Base-by-base conservation (phyloP, 2,329 filamentous ascomycete species). In the Alternaria tenuissima region DNA sequence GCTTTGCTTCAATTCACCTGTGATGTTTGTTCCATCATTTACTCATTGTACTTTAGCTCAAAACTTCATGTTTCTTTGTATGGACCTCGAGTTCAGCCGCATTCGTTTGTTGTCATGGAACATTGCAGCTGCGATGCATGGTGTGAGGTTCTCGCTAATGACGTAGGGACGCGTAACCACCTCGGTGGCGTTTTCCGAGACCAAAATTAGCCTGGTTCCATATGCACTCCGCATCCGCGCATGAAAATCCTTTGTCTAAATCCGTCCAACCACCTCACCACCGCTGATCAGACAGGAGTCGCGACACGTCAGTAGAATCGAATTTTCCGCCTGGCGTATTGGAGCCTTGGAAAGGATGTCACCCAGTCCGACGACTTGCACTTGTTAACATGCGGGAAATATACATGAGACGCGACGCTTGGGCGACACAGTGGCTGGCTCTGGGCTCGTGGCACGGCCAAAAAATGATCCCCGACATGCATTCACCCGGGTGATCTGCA, bases 121-220 rank as follows among this genome's bases (percentile, higher is more conserved):
- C 46, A 26, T n/a, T 7, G 32, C 46, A 38, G 46, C 46, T 38
- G 30, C 36, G 46, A 11, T 32, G 32, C 26, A 54, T 34, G 49
- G 20, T 32, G 55, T 47, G 49, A 54, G 26, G 48, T 54, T 39
- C 38, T 41, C 11, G 32, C 55, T 28, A 11, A 41, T 58, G 55
- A 58, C 55, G 55, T 58, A 54, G 24, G 20, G 49, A 42, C 55
- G 32, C 55, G 55, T 51, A 51, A 54, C 26, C 34, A 26, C 12
- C 32, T 36, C 30, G 41, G 55, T 39, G 30, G 48, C 51, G 36
- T 24, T 34, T 44, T 41, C 49, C 55, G 49, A 52, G 20, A 39
- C 38, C 18, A 49, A 54, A 47, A 20, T 28, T 54, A 58, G 49
- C 41, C 49, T 3, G 8, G 16, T 39, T 20, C 18, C 41, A 28